Percentiles rank a stretch among this genome's conserved stretches.
Conservation (phyloP, 2,329 filamentous ascomycete species). For the Fusarium miscanthi region DNA sequence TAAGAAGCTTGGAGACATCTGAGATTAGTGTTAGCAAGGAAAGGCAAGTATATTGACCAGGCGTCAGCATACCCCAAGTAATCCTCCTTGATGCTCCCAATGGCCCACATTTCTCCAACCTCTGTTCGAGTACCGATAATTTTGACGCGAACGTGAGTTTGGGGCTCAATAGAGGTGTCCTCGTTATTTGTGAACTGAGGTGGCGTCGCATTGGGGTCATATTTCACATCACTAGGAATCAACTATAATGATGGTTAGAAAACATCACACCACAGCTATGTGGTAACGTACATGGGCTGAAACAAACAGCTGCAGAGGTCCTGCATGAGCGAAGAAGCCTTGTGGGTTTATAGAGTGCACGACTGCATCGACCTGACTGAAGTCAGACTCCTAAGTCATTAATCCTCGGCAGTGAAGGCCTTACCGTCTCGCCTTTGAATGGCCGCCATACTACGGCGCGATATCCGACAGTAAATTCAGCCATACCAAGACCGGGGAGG, state of each 20-base stretch:
- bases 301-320: slow-evolving; percentile 82
- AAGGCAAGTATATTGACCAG: background rate
- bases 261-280: background rate
- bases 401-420: slow-evolving; percentile 47
- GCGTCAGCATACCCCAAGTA: slow-evolving; percentile 68
- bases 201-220: slow-evolving; percentile 95
- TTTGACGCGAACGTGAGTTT: slow-evolving; percentile 92
- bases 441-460: slow-evolving; percentile 97
- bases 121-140: slow-evolving; percentile 94
- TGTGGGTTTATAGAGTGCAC: slow-evolving; percentile 92
- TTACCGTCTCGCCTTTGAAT: slow-evolving; percentile 97
- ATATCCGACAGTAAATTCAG: slow-evolving; percentile 95
- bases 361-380: slow-evolving; percentile 85
- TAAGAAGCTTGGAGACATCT: slow-evolving; percentile 48
- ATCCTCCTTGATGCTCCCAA: slow-evolving; percentile 94
- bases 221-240: slow-evolving; percentile 92
- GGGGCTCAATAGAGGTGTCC: slow-evolving; percentile 92
- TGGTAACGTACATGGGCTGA: slow-evolving; percentile 77
- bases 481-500: slow-evolving; percentile 88
- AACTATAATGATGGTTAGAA: slow-evolving; percentile 64
- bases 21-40: slow-evolving; percentile 22
- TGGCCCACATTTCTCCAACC: slow-evolving; percentile 94
- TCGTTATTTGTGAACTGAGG: slow-evolving; percentile 96
- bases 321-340: slow-evolving; percentile 89
- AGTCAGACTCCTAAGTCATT: slow-evolving; percentile 46